Conservation (phyloP, 83 land plant species). For the Picea engelmannii region DNA sequence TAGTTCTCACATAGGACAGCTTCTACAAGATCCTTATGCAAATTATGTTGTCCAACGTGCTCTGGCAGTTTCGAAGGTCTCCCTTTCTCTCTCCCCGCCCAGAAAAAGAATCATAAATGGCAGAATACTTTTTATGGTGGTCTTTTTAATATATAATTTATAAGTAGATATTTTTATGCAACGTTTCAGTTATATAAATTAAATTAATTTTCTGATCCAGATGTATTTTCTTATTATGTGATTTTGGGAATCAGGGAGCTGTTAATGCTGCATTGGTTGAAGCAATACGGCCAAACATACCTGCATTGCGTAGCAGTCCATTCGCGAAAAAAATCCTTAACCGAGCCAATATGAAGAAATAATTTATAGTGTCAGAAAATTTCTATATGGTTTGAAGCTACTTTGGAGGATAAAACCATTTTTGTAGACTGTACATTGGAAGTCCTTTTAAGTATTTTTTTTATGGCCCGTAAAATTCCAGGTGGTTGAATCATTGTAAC, state of each 20-base stretch:
- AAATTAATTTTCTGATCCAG: too few species aligned
- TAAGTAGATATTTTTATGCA: neutral
- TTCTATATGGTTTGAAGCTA: too few species aligned
- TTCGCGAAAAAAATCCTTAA: slow-evolving; percentile 33
- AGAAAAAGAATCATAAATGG: neutral
- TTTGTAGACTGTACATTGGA: too few species aligned
- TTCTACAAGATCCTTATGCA: slow-evolving; percentile 31
- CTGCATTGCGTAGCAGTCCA: slow-evolving; percentile 25
- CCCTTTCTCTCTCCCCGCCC: neutral
- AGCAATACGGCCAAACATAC: slow-evolving; percentile 32
- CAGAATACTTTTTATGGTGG: too few species aligned
- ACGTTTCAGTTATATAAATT: too few species aligned
- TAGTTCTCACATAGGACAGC: slow-evolving; percentile 23
- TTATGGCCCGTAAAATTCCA: too few species aligned
- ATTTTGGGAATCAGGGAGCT: slow-evolving; percentile 27
- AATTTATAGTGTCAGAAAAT: neutral
- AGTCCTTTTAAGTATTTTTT: too few species aligned
- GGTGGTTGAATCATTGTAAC: too few species aligned
- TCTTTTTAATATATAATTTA: neutral
- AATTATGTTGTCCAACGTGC: slow-evolving; percentile 33
- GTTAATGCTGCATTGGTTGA: slow-evolving; percentile 30
- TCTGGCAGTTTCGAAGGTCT: slow-evolving; percentile 20
- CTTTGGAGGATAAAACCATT: too few species aligned
- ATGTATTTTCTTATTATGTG: neutral
- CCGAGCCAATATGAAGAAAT: slow-evolving; percentile 24